phyloP scores from a whole-genome alignment of 148 eudicot species.

The Arbutus unedo region DNA sequence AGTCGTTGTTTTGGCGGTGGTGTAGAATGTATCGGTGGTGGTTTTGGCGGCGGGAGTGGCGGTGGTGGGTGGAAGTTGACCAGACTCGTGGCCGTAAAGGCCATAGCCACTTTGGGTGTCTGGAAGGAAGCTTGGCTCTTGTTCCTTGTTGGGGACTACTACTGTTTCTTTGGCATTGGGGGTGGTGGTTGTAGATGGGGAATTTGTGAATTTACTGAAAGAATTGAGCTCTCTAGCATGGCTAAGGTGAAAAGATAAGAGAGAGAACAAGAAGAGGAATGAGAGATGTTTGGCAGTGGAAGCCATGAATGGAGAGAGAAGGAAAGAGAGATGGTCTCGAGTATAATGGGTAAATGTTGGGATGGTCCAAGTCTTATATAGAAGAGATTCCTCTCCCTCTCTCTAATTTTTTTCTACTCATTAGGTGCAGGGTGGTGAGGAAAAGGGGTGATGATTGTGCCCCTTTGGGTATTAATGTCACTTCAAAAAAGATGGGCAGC shows the following conservation, averaged over 20 bases:
- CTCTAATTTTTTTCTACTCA: neutral
- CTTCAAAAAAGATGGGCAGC: no score
- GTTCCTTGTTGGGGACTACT: slow-evolving; percentile 26
- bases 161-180: slow-evolving; percentile 20
- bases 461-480: no score
- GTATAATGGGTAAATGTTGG: neutral
- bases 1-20: slow-evolving; percentile 19
- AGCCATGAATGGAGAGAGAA: neutral
- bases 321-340: neutral
- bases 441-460: neutral
- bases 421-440: neutral
- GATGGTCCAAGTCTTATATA: slow-evolving; percentile 6
- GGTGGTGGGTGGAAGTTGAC: slow-evolving; percentile 52
- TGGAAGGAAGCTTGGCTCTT: slow-evolving; percentile 49
- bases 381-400: neutral
- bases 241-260: neutral
- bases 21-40: neutral
- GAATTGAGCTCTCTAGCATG: slow-evolving; percentile 10
- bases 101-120: slow-evolving; percentile 54
- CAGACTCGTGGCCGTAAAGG: slow-evolving; percentile 61
- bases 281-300: slow-evolving; percentile 1
- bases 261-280: neutral
- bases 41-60: slow-evolving; percentile 19
- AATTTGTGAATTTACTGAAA: slow-evolving; percentile 11
- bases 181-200: slow-evolving; percentile 2